A percentile compares a stretch with the other conserved stretches of the same genome.
Conservation (phyloP, 345 rosid genomes). For the Euphorbia pulcherrima region DNA sequence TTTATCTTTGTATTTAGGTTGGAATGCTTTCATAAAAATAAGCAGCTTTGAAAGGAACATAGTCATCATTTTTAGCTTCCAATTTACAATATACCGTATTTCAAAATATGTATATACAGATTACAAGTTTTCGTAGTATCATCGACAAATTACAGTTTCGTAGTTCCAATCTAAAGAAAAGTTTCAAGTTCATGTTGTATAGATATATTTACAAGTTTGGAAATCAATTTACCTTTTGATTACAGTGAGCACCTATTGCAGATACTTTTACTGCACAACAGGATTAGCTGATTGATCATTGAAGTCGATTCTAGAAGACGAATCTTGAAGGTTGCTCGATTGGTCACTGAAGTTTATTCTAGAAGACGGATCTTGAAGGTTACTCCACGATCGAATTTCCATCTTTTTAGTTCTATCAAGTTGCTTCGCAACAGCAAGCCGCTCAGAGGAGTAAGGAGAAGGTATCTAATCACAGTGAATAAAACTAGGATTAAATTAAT, state of each 20-base stretch:
- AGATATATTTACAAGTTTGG: not conserved
- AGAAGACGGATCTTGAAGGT: conserved; percentile 39
- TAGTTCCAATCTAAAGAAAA: too few species aligned
- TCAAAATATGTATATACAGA: conserved; percentile 14
- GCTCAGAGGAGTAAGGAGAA: conserved; percentile 52
- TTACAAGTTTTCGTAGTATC: not conserved
- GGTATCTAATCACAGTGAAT: conserved; percentile 44
- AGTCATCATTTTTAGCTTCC: not conserved
- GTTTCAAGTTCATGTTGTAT: not conserved
- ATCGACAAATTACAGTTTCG: not conserved
- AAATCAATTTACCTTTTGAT: not conserved
- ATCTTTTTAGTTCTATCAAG: conserved; percentile 49
- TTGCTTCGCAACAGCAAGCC: conserved; percentile 55
- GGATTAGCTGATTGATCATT: conserved; percentile 7
- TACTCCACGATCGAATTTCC: conserved; percentile 43
- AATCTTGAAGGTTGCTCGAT: conserved; percentile 39
- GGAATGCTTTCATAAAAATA: not conserved
- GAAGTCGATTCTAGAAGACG: conserved; percentile 23
- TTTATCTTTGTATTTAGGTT: not conserved
- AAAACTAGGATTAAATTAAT: conserved; percentile 16
- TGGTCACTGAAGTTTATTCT: conserved; percentile 16
- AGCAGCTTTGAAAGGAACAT: not conserved
- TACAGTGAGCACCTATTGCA: not conserved
- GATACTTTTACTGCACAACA: not conserved
- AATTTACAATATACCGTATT: not conserved